Evolutionary conservation across 352 stramenopile genomes (phyloP).

Genomic region (Pythium dissotocum): DNA sequence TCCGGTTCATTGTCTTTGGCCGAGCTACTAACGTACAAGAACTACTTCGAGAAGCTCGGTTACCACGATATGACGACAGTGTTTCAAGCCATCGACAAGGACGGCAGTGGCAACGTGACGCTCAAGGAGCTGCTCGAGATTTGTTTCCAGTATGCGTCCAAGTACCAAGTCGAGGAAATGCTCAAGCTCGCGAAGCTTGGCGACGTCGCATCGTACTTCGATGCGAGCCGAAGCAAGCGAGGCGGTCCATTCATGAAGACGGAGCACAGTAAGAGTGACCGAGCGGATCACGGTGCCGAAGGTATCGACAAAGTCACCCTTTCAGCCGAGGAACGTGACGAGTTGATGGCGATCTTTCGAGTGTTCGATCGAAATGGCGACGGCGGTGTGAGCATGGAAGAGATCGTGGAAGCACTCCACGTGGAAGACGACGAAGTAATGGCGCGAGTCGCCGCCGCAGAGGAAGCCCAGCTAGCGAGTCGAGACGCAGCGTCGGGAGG

Average conservation of each 20-base stretch:
- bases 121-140: slow-evolving; percentile 60
- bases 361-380: slow-evolving; percentile 74
- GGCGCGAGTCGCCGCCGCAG: slow-evolving; percentile 37
- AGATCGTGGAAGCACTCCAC: slow-evolving; percentile 69
- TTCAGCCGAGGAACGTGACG: slow-evolving; percentile 35
- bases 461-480: slow-evolving; percentile 30
- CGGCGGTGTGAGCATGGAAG: slow-evolving; percentile 64
- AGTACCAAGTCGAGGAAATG: slow-evolving; percentile 65
- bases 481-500: slow-evolving; percentile 3
- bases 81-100: slow-evolving; percentile 73
- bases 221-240: slow-evolving; percentile 20
- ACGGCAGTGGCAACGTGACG: slow-evolving; percentile 56
- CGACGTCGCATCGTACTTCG: slow-evolving; percentile 49
- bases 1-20: slow-evolving; percentile 56
- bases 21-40: slow-evolving; percentile 56
- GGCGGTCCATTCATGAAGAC: not conserved
- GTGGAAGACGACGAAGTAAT: slow-evolving; percentile 71
- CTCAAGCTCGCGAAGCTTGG: slow-evolving; percentile 68
- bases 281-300: not conserved
- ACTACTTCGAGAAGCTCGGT: slow-evolving; percentile 68
- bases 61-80: slow-evolving; percentile 61
- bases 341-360: slow-evolving; percentile 64
- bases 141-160: slow-evolving; percentile 69
- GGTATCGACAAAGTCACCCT: slow-evolving; percentile 9
- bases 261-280: not conserved